Percentiles rank a stretch among this genome's conserved stretches.
Evolutionary conservation across 345 rosid genomes (phyloP).

Genomic region (Viola odorata): DNA sequence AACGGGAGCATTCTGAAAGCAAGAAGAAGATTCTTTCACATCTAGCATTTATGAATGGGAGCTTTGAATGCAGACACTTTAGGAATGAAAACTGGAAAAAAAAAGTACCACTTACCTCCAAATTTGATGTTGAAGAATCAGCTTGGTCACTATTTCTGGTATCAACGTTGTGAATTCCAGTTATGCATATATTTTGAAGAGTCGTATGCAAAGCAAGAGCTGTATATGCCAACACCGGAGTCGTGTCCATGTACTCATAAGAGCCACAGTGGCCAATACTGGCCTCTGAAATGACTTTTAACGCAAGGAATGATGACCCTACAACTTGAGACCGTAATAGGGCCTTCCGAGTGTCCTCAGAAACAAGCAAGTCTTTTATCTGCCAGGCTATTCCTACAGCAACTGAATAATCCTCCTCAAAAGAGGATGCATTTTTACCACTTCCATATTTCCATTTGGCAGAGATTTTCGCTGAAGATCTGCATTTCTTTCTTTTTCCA

Average conservation of each 20-base stretch:
- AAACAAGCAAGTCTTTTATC: conserved; percentile 59
- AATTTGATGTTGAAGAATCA: conserved; percentile 20
- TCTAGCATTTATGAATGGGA: no score
- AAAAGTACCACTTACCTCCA: conserved; percentile 42
- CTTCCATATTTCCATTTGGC: conserved; percentile 56
- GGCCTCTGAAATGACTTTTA: conserved; percentile 69
- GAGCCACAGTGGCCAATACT: conserved; percentile 54
- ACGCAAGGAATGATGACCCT: conserved; percentile 42
- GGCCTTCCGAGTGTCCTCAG: conserved; percentile 48
- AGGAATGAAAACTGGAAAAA: not conserved
- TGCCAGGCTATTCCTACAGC: conserved; percentile 91
- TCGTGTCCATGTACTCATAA: conserved; percentile 47
- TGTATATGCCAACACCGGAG: conserved; percentile 70
- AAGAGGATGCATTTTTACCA: conserved; percentile 42
- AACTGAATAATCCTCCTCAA: conserved; percentile 58
- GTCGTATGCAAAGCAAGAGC: conserved; percentile 60
- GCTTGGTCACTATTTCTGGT: conserved; percentile 20
- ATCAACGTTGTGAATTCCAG: conserved; percentile 10
- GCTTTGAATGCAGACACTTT: no score
- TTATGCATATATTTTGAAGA: conserved; percentile 29
- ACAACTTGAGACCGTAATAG: conserved; percentile 48
- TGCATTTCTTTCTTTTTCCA: conserved; percentile 48
- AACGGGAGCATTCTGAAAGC: not conserved
- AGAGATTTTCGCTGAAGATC: conserved; percentile 40
- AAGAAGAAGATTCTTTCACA: no score